Evolutionary conservation across 192 early-diverging fungal genomes (phyloP).

Genomic region (Linderina pennispora): DNA sequence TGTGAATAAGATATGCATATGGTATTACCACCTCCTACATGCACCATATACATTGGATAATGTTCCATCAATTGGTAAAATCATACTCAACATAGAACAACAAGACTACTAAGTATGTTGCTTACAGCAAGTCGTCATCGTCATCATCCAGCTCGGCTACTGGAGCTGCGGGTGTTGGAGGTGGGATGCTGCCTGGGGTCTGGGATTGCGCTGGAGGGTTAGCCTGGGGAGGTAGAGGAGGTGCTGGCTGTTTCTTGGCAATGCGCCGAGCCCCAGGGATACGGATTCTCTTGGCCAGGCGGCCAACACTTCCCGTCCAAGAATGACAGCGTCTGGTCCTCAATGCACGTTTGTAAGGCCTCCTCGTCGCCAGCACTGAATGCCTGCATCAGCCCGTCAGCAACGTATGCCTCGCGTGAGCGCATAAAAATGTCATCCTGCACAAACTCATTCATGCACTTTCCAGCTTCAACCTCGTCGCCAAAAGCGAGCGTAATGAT

Average conservation of each 20-base stretch:
- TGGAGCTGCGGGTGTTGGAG: no score
- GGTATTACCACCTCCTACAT: no score
- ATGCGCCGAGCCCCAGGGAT: constrained; percentile 21
- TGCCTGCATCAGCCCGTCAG: constrained; percentile 34
- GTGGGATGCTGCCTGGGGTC: no score
- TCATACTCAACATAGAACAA: no score
- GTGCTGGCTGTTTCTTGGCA: background rate
- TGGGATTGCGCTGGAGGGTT: background rate
- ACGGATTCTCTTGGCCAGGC: constrained; percentile 20
- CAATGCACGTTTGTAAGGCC: constrained; percentile 10
- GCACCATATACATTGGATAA: no score
- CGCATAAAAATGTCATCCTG: constrained; percentile 19
- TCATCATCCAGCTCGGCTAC: constrained; percentile 20
- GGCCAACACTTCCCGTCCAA: constrained; percentile 27
- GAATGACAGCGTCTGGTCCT: constrained; percentile 16
- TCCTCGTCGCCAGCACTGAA: constrained; percentile 35
- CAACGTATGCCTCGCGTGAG: constrained; percentile 23
- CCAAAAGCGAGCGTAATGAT: constrained; percentile 38
- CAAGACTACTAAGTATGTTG: no score
- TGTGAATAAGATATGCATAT: no score
- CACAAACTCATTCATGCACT: constrained; percentile 36
- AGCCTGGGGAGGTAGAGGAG: no score
- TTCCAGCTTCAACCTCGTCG: constrained; percentile 31
- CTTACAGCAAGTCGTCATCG: constrained; percentile 21
- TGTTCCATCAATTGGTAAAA: no score